Percentiles rank a stretch among this genome's conserved stretches.
These are phyloP conservation scores for Citrullus amarus DNA, from an alignment of 306 rosid species.

Conservation along the genomic window DNA sequence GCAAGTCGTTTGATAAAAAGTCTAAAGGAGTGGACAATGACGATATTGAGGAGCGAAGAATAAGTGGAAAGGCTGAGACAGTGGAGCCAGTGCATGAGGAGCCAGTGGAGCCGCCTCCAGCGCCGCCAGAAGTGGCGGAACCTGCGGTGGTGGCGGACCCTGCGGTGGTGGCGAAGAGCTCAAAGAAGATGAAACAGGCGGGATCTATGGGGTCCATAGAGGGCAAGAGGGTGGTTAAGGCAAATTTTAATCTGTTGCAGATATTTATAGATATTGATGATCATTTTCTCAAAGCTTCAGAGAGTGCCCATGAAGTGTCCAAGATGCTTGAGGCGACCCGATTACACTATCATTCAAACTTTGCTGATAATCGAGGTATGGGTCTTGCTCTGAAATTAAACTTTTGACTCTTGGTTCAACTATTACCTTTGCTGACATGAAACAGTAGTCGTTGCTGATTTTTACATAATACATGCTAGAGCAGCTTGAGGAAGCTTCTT, in stretches of 20 bases:
- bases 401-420: not conserved
- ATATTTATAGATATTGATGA: slow-evolving; percentile 55
- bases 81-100: slow-evolving; percentile 19
- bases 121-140: not conserved
- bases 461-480: not conserved
- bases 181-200: slow-evolving; percentile 39
- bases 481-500: not conserved
- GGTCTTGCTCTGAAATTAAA: not conserved
- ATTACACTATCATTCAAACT: slow-evolving; percentile 88
- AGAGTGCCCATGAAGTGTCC: slow-evolving; percentile 81
- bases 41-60: not conserved
- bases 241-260: slow-evolving; percentile 21
- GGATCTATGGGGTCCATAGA: slow-evolving; percentile 19
- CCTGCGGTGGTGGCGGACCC: not conserved
- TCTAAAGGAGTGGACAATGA: slow-evolving; percentile 25
- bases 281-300: slow-evolving; percentile 74
- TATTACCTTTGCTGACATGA: not conserved
- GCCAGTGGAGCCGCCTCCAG: slow-evolving; percentile 14
- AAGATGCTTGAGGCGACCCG: slow-evolving; percentile 91
- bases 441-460: not conserved
- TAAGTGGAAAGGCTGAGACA: slow-evolving; percentile 8
- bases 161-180: not conserved
- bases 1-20: slow-evolving; percentile 24
- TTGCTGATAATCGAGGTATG: slow-evolving; percentile 83
- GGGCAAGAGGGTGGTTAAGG: slow-evolving; percentile 38